These are phyloP conservation scores for Cymbopogon flexuosus DNA, from an alignment of 202 grass and related monocot genomes.

Conservation along the genomic window DNA sequence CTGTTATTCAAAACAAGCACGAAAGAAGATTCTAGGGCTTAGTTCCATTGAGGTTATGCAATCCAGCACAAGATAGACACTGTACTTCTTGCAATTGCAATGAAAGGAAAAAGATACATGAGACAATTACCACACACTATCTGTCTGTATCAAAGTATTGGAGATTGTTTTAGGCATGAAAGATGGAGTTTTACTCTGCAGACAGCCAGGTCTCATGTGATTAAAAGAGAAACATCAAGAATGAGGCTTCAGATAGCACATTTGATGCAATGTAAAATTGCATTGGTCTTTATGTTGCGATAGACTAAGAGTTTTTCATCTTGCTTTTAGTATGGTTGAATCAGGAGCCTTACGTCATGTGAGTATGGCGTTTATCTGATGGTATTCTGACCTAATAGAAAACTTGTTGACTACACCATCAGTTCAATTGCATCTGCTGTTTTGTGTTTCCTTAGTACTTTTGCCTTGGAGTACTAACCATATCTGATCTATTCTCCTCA, in stretches of 20 bases:
- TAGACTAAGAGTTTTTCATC: neutral
- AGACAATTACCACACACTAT: neutral
- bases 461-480: neutral
- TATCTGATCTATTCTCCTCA: neutral
- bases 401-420: conserved; percentile 19
- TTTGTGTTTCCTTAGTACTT: neutral
- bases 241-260: conserved; percentile 2
- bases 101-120: conserved; percentile 16
- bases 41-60: conserved; percentile 47
- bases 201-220: conserved; percentile 12
- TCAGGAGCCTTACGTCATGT: conserved; percentile 10
- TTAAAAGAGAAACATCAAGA: neutral
- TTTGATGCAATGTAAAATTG: conserved; percentile 14
- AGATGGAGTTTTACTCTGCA: conserved; percentile 15
- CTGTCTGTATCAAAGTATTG: conserved; percentile 12
- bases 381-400: conserved; percentile 15
- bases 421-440: neutral
- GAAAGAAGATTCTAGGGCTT: conserved; percentile 47
- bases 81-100: neutral
- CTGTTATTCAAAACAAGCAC: conserved; percentile 26
- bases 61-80: conserved; percentile 12
- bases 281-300: neutral
- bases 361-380: conserved; percentile 23
- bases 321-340: neutral
- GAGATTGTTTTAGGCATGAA: conserved; percentile 19